phyloP scores from a whole-genome alignment of 345 rosid species.

The Toxicodendron radicans region DNA sequence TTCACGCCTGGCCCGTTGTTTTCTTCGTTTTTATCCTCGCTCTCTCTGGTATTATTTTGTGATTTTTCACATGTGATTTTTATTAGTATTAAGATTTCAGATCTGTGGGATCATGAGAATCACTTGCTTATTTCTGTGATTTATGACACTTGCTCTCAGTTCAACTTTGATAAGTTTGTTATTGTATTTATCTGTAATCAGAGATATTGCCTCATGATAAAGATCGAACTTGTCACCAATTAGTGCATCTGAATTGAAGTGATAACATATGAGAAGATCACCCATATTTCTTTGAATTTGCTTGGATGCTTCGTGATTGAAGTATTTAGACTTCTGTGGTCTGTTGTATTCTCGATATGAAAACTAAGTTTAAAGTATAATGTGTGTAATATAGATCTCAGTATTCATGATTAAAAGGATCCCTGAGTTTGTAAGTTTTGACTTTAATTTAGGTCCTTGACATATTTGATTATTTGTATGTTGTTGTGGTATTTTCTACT shows the following conservation, averaged over 20 bases:
- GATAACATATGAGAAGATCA: neutral
- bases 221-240: neutral
- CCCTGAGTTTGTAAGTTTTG: neutral
- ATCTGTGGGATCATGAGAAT: neutral
- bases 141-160: neutral
- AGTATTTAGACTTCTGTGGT: neutral
- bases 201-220: neutral
- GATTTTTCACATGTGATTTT: neutral
- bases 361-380: neutral
- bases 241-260: neutral
- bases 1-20: slow-evolving; percentile 82
- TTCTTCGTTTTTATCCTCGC: slow-evolving; percentile 67
- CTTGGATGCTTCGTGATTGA: neutral
- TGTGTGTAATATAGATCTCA: neutral
- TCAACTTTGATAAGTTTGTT: neutral
- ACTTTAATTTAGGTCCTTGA: neutral
- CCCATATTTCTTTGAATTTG: neutral
- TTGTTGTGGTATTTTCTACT: neutral
- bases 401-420: neutral
- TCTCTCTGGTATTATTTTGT: slow-evolving; percentile 55
- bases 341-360: neutral
- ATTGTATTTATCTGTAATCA: neutral
- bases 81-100: neutral
- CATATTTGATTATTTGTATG: neutral
- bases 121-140: neutral